These are phyloP conservation scores for Trichoderma erinaceum DNA, from an alignment of 495 filamentous ascomycete genomes.

Conservation along the genomic window DNA sequence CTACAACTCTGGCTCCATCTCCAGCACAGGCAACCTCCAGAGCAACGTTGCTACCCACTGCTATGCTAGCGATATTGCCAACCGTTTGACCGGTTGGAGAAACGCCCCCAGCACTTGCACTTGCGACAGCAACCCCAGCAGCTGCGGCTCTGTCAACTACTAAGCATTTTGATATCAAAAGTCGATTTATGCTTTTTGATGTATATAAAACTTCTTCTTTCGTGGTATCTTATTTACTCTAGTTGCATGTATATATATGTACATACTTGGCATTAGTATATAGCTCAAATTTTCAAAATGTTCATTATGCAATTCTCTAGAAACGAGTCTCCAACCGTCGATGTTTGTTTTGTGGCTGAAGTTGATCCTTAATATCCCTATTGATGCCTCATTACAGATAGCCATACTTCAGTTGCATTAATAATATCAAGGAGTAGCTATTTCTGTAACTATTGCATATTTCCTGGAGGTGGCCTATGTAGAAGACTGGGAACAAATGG, in stretches of 20 bases:
- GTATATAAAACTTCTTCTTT: neutral
- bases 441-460: no score
- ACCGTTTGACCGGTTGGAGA: constrained; percentile 43
- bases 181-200: neutral
- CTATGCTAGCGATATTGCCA: constrained; percentile 53
- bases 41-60: constrained; percentile 48
- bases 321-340: no score
- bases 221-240: neutral
- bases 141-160: neutral
- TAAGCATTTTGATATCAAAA: neutral
- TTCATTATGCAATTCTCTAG: no score
- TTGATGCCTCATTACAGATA: no score
- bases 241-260: neutral
- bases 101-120: constrained; percentile 14
- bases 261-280: neutral
- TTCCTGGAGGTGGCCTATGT: no score
- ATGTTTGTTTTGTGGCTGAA: no score
- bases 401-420: no score
- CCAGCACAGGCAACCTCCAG: constrained; percentile 40
- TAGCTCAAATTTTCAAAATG: neutral
- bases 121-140: neutral
- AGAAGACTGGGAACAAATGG: no score
- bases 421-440: no score
- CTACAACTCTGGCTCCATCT: constrained; percentile 51
- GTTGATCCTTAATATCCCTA: no score